A percentile compares a stretch with the other conserved stretches of the same genome.
These are phyloP conservation scores for Scenedesmus sp. DNA, from an alignment of 163 green algal species.

Conservation along the genomic window DNA sequence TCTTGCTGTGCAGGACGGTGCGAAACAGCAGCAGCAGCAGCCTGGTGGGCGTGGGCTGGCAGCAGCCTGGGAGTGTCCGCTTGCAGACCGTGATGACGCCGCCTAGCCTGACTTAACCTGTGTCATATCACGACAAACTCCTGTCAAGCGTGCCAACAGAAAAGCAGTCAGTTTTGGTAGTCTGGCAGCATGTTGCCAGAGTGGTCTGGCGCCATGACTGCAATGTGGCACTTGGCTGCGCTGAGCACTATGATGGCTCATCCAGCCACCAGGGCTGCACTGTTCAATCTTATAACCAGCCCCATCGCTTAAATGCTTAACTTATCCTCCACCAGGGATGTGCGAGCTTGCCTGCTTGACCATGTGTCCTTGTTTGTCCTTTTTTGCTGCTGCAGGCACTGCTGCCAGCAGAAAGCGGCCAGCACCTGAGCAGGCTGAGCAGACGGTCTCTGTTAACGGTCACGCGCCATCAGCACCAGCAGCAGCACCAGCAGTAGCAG, in stretches of 20 bases:
- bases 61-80: not conserved
- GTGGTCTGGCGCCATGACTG: too few relatives aligned
- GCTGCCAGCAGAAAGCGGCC: not conserved
- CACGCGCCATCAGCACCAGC: constrained; percentile 16
- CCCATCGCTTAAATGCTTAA: too few relatives aligned
- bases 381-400: not conserved
- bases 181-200: not conserved
- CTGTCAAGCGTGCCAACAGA: not conserved
- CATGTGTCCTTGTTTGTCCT: not conserved
- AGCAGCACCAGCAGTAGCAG: constrained; percentile 41
- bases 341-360: not conserved
- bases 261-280: not conserved
- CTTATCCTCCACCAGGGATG: not conserved
- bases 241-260: not conserved
- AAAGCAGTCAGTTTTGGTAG: not conserved
- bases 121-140: too few relatives aligned
- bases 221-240: not conserved
- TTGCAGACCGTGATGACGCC: constrained; percentile 3
- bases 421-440: not conserved
- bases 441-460: too few relatives aligned
- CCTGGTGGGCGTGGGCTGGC: constrained; percentile 8
- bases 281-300: not conserved
- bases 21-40: not conserved
- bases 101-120: not conserved
- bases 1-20: constrained; percentile 23